These are phyloP conservation scores for Graphilbum fragrans DNA, from an alignment of 2,329 filamentous ascomycete genomes.

Conservation along the genomic window DNA sequence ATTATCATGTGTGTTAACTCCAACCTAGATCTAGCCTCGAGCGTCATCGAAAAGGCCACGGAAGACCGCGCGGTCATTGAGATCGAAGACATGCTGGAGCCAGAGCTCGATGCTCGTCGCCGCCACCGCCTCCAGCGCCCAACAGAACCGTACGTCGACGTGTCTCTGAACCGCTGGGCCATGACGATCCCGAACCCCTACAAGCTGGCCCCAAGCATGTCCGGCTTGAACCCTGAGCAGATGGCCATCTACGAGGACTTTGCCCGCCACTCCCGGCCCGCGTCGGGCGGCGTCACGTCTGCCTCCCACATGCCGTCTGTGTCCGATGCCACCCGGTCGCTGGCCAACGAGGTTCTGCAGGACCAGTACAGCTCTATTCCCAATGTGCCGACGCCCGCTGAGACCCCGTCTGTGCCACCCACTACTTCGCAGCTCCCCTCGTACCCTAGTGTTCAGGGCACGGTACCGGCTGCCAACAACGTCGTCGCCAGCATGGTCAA, in stretches of 20 bases:
- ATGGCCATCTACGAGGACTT: slow-evolving; percentile 97
- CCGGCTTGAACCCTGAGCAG: slow-evolving; percentile 78
- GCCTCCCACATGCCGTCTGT: slow-evolving; percentile 44
- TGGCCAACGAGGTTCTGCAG: slow-evolving; percentile 52
- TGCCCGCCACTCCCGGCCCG: slow-evolving; percentile 60
- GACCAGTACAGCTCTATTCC: slow-evolving; percentile 48
- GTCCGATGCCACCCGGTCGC: slow-evolving; percentile 47
- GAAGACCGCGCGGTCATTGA: slow-evolving; percentile 88
- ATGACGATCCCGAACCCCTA: slow-evolving; percentile 90
- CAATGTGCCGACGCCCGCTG: slow-evolving; percentile 44
- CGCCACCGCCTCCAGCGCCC: slow-evolving; percentile 63
- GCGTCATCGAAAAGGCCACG: slow-evolving; percentile 88
- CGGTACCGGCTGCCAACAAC: slow-evolving; percentile 10
- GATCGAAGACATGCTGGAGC: slow-evolving; percentile 86
- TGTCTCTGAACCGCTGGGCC: slow-evolving; percentile 76
- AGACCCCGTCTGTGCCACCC: slow-evolving; percentile 44
- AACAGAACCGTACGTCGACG: slow-evolving; percentile 75
- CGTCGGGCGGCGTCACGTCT: slow-evolving; percentile 22
- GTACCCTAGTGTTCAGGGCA: slow-evolving; percentile 41
- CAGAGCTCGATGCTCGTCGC: slow-evolving; percentile 65
- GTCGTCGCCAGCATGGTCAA: slow-evolving; percentile 26
- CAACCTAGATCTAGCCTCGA: slow-evolving; percentile 86
- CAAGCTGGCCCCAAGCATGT: slow-evolving; percentile 58
- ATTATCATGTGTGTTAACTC: slow-evolving; percentile 99
- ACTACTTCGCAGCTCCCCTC: slow-evolving; percentile 39